Conservation (phyloP, 176 grass and related monocot species). For the Pontederia paniculata region DNA sequence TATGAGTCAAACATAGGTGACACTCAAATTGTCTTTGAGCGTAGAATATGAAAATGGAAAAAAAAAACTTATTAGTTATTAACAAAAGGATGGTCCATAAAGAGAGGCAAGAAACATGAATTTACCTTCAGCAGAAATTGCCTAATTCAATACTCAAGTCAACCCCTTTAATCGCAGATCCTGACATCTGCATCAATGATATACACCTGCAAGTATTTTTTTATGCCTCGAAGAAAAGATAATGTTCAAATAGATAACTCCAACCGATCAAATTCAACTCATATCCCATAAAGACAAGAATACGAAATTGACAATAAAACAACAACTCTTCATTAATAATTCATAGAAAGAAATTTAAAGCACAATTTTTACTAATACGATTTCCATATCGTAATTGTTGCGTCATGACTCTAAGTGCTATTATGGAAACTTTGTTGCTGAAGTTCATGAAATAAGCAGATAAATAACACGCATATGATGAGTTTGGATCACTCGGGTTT, state of each 20-base stretch:
- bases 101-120: neutral
- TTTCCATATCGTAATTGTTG: conserved; percentile 82
- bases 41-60: no score
- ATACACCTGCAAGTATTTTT: conserved; percentile 98
- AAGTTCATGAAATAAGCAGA: conserved; percentile 98
- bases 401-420: conserved; percentile 78
- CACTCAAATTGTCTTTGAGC: no score
- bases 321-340: neutral
- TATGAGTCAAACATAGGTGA: no score
- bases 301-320: neutral
- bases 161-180: conserved; percentile 94
- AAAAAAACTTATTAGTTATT: no score
- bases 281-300: conserved; percentile 40
- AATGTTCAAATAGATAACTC: conserved; percentile 66
- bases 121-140: conserved; percentile 89
- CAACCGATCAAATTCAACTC: conserved; percentile 72
- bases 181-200: conserved; percentile 57
- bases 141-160: conserved; percentile 84
- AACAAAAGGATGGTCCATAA: neutral
- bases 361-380: conserved; percentile 58
- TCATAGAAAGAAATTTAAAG: neutral
- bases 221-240: conserved; percentile 78
- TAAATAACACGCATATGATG: conserved; percentile 96
- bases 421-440: conserved; percentile 94
- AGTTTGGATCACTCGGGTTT: conserved; percentile 58